Conservation (phyloP, 1,284 basidiomycete species). For the Moesziomyces aphidis region DNA sequence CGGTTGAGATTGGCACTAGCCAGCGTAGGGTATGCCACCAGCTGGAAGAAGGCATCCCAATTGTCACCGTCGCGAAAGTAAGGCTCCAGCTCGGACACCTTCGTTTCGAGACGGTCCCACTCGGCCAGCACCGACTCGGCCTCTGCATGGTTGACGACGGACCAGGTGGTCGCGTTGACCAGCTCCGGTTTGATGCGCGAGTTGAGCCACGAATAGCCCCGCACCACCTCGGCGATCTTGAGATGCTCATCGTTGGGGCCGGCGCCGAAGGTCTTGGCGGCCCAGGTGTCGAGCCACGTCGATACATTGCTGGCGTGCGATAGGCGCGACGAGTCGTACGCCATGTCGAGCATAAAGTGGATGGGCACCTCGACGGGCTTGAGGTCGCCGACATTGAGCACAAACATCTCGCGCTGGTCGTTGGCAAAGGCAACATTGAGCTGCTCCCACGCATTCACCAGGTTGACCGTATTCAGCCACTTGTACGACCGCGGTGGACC, state of each 20-base stretch:
- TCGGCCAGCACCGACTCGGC: slow-evolving; percentile 67
- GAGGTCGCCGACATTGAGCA: slow-evolving; percentile 74
- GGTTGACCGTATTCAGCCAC: slow-evolving; percentile 65
- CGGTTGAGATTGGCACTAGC: slow-evolving; percentile 26
- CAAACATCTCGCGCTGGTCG: slow-evolving; percentile 65
- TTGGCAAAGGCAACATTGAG: slow-evolving; percentile 42
- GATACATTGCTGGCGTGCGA: slow-evolving; percentile 58
- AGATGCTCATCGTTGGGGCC: slow-evolving; percentile 67
- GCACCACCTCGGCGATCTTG: slow-evolving; percentile 72
- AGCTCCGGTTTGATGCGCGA: slow-evolving; percentile 77
- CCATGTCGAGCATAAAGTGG: slow-evolving; percentile 77
- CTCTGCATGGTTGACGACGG: slow-evolving; percentile 77
- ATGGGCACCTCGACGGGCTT: slow-evolving; percentile 78
- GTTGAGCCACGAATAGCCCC: slow-evolving; percentile 75
- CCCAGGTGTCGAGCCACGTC: slow-evolving; percentile 75
- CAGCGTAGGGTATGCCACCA: slow-evolving; percentile 27
- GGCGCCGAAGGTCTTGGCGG: slow-evolving; percentile 75
- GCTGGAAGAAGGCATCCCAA: slow-evolving; percentile 35
- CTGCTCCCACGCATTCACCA: slow-evolving; percentile 52
- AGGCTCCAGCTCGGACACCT: slow-evolving; percentile 13
- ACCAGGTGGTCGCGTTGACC: slow-evolving; percentile 75
- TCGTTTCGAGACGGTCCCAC: slow-evolving; percentile 12
- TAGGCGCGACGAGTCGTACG: slow-evolving; percentile 72
- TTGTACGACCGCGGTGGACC: slow-evolving; percentile 69
- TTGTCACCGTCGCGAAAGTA: slow-evolving; percentile 12